Evolutionary conservation across 140 eudicot genomes (phyloP).

Genomic region (Bidens hawaiensis): DNA sequence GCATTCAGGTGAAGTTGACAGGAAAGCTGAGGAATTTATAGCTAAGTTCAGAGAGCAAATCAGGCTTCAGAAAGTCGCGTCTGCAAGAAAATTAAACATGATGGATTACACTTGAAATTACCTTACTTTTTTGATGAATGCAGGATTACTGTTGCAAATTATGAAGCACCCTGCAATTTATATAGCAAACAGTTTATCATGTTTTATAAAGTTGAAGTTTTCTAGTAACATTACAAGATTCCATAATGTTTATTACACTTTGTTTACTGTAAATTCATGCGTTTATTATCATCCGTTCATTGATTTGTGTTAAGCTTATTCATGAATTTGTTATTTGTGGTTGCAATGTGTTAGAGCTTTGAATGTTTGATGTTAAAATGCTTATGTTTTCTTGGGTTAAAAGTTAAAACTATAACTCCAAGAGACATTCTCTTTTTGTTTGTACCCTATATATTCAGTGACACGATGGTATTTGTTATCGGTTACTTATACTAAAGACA

Average conservation of each 20-base stretch:
- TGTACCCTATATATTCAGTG: no score
- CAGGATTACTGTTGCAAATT: background rate
- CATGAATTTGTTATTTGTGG: background rate
- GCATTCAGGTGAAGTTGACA: slow-evolving; percentile 77
- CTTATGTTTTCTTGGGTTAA: no score
- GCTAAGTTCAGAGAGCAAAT: slow-evolving; percentile 82
- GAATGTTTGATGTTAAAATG: no score
- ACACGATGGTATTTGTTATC: no score
- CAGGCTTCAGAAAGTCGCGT: slow-evolving; percentile 63
- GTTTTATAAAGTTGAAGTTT: background rate
- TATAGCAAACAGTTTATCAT: slow-evolving; percentile 5
- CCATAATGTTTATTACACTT: background rate
- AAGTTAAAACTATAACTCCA: no score
- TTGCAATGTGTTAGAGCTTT: background rate
- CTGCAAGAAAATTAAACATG: slow-evolving; percentile 33
- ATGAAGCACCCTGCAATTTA: slow-evolving; percentile 8
- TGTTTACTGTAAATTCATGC: background rate
- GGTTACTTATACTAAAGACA: no score
- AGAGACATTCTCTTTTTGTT: no score
- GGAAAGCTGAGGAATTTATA: slow-evolving; percentile 78
- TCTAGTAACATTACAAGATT: background rate
- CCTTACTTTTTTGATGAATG: slow-evolving; percentile 5
- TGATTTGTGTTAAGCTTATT: background rate
- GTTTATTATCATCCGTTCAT: slow-evolving; percentile 8
- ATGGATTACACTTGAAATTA: background rate